Conservation (phyloP, 164 flowering plant species). For the Berberis thunbergii region DNA sequence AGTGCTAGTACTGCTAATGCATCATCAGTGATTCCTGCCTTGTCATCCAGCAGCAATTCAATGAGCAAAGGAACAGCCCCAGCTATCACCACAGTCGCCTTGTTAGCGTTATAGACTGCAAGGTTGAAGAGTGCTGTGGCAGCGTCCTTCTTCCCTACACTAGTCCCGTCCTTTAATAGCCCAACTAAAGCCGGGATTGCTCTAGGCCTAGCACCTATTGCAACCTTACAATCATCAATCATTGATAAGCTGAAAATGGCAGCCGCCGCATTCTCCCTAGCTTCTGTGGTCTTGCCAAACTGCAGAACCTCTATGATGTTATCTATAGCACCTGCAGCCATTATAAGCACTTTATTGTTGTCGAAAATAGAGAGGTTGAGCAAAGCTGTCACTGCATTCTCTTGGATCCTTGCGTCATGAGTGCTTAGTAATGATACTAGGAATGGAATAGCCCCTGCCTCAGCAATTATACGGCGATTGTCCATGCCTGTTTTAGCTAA, state of each 20-base stretch:
- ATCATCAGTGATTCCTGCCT: constrained; percentile 66
- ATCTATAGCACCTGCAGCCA: constrained; percentile 61
- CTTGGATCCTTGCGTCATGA: constrained; percentile 49
- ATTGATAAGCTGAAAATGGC: constrained; percentile 62
- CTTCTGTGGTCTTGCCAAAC: constrained; percentile 57
- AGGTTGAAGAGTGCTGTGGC: constrained; percentile 63
- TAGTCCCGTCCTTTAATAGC: constrained; percentile 55
- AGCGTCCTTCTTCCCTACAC: constrained; percentile 69
- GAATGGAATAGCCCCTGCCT: constrained; percentile 78
- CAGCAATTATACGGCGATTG: constrained; percentile 56
- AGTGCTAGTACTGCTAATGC: constrained; percentile 47
- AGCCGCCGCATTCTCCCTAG: constrained; percentile 85
- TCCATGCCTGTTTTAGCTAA: constrained; percentile 69
- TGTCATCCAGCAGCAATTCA: constrained; percentile 43
- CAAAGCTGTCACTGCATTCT: constrained; percentile 65
- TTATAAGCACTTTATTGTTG: constrained; percentile 48
- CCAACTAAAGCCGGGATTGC: constrained; percentile 50
- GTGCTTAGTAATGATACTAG: constrained; percentile 48
- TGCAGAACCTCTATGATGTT: constrained; percentile 38
- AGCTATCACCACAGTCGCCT: constrained; percentile 29
- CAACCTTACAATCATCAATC: constrained; percentile 48
- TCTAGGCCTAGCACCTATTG: constrained; percentile 46
- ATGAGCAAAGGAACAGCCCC: constrained; percentile 61
- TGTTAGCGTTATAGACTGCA: constrained; percentile 39
- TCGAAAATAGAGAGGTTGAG: constrained; percentile 65